phyloP scores from a whole-genome alignment of 306 rosid genomes.

The Acacia crassicarpa region DNA sequence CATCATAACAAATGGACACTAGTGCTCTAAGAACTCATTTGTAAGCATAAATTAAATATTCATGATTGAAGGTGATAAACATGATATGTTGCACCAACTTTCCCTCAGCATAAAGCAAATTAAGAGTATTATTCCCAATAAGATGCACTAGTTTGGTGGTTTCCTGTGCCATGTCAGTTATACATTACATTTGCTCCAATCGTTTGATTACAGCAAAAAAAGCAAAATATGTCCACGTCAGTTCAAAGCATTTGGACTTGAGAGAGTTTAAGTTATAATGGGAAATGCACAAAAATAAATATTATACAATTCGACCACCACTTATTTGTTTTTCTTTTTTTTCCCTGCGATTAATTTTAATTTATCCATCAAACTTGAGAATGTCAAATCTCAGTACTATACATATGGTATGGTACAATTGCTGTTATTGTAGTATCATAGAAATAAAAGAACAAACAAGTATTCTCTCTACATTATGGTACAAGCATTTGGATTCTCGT shows the following conservation, averaged over 20 bases:
- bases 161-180: not conserved
- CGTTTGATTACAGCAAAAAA: constrained; percentile 3
- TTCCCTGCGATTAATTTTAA: not conserved
- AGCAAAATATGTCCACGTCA: constrained; percentile 20
- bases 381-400: not conserved
- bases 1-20: not conserved
- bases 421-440: not conserved
- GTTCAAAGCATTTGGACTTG: not conserved
- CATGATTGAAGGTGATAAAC: not conserved
- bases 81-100: not conserved
- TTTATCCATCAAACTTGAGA: not conserved
- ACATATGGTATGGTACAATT: not conserved
- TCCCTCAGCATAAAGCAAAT: not conserved
- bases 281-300: not conserved
- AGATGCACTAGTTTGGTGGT: not conserved
- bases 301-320: not conserved
- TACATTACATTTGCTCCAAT: constrained; percentile 19
- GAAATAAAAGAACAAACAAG: not conserved
- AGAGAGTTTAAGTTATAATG: not conserved
- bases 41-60: not conserved
- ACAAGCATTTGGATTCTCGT: constrained; percentile 87
- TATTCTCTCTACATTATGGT: constrained; percentile 46
- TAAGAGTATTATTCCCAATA: not conserved
- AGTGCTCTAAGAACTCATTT: not conserved
- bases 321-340: not conserved